Base-by-base conservation (phyloP, 345 rosid genomes). In the Adansonia digitata region DNA sequence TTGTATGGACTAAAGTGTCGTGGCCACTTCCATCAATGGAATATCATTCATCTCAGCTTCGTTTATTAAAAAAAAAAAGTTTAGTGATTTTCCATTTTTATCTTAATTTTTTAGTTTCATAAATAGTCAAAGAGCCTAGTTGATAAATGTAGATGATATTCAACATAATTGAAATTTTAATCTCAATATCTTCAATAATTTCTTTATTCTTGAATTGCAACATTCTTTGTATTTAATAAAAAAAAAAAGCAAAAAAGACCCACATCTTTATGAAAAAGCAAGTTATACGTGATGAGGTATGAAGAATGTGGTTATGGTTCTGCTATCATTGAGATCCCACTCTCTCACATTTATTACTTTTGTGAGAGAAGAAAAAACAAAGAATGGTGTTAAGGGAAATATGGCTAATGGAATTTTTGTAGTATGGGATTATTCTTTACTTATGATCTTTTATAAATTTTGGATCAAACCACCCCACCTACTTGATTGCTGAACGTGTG, bases 401-500 rank as follows among this genome's bases (percentile, higher is more conserved):
- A 49, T 26, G 18, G 15, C 3, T 14, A 7, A 24, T 57, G 66
- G 67, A 57, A 71, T 52, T 59, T 56, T 73, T 42, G 26, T 7
- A 64, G 27, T 20, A 61, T 27, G 53, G 31, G 35, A 43, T 52
- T 52, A 6, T 52, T n/a, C 0, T 18, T 52, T 14, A 2, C 6
- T 52, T 18, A 45, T 18, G 55, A 7, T 43, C 14, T 68, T n/a
- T 68, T 27, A 40, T 45, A 46, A 80, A 49, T 7, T 40, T 73
- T 64, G 12, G 75, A 82, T 73, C 59, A 80, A 73, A 5, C 53
- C 53, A 48, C 34, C 45, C 61, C 70, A 80, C 80, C 78, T 8
- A 76, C 66, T 46, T 63, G 79, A 82, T 77, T 79, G 80, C 55
- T 67, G 24, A 74, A 73, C 89, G 80, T 78, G 87, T 82, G 87